phyloP scores from a whole-genome alignment of 2,329 filamentous ascomycete genomes.

The Malbranchea zuffiana region DNA sequence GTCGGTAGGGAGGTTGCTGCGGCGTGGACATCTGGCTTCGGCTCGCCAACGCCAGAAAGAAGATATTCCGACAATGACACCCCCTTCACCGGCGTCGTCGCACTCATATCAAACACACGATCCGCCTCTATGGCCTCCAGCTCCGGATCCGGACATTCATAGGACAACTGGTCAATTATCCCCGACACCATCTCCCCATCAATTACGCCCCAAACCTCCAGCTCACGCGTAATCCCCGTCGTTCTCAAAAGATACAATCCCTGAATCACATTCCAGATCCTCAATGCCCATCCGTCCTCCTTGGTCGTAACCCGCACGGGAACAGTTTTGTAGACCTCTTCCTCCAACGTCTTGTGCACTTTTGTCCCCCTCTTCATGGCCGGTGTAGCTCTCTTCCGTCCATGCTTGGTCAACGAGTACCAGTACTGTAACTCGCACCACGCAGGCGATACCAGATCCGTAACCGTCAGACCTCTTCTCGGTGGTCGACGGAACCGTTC shows the following conservation, averaged over 20 bases:
- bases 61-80: constrained; percentile 38
- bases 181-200: constrained; percentile 78
- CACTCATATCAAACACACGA: constrained; percentile 27
- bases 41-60: constrained; percentile 28
- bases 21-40: constrained; percentile 17
- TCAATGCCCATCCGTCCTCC: constrained; percentile 72
- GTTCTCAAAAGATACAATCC: constrained; percentile 64
- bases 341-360: constrained; percentile 74
- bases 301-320: constrained; percentile 59
- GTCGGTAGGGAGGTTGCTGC: not conserved
- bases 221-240: constrained; percentile 60
- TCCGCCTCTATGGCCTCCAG: constrained; percentile 49
- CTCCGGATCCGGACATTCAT: constrained; percentile 60
- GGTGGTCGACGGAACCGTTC: constrained; percentile 68
- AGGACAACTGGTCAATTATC: constrained; percentile 76
- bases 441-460: constrained; percentile 74
- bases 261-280: constrained; percentile 85
- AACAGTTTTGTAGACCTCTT: constrained; percentile 70
- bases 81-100: constrained; percentile 33
- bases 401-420: constrained; percentile 70
- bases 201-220: constrained; percentile 76
- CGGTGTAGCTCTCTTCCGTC: constrained; percentile 60
- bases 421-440: constrained; percentile 96
- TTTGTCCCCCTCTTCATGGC: constrained; percentile 76
- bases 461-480: constrained; percentile 71